Conservation (phyloP, 257 asterid species). For the Fraxinus anomala region DNA sequence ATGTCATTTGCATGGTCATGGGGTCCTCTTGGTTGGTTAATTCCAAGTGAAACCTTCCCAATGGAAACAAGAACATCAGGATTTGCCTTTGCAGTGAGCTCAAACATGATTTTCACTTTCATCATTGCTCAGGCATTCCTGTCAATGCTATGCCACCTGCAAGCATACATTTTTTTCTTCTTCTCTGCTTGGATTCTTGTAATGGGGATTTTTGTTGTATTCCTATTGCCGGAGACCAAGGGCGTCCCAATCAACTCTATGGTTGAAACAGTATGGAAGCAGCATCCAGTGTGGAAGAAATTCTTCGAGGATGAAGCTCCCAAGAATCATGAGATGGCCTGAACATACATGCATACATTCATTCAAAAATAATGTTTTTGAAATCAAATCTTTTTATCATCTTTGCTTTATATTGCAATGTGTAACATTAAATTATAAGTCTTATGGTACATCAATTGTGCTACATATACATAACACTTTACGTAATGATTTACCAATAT, state of each 20-base stretch:
- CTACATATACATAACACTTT: too few species aligned
- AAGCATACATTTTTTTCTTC: constrained; percentile 44
- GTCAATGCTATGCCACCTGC: constrained; percentile 44
- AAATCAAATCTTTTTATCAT: neutral
- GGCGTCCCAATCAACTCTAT: constrained; percentile 35
- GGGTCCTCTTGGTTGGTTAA: neutral
- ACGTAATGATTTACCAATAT: too few species aligned
- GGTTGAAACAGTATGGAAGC: constrained; percentile 40
- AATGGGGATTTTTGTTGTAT: constrained; percentile 36
- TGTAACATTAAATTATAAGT: neutral
- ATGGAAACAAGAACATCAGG: neutral
- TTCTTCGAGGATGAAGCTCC: constrained; percentile 20
- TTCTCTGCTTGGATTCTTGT: constrained; percentile 38
- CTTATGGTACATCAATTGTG: too few species aligned
- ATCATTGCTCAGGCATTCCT: constrained; percentile 39
- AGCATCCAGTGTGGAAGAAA: constrained; percentile 40
- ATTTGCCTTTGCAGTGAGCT: constrained; percentile 9
- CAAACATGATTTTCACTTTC: constrained; percentile 46
- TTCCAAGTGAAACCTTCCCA: neutral
- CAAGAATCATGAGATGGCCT: neutral
- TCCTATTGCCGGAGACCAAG: constrained; percentile 44
- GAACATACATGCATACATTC: neutral
- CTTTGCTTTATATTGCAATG: too few species aligned
- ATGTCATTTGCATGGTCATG: neutral
- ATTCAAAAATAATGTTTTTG: neutral